These are phyloP conservation scores for Ogataea methanolica DNA, from an alignment of 805 yeast species.

Conservation along the genomic window DNA sequence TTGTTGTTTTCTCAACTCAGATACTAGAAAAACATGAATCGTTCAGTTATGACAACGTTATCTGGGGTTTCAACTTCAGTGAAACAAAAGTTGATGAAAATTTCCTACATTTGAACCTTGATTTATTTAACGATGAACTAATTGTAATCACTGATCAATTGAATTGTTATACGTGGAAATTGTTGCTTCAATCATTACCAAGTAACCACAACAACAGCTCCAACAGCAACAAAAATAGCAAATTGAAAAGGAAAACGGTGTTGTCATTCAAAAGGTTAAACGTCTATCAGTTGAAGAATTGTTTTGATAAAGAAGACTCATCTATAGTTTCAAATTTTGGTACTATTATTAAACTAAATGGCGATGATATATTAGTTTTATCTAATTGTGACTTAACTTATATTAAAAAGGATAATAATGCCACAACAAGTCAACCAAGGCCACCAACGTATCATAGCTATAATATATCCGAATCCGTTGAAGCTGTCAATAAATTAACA, in stretches of 20 bases:
- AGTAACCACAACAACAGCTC: neutral
- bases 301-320: slow-evolving; percentile 20
- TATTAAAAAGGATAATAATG: slow-evolving; percentile 15
- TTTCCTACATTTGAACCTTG: slow-evolving; percentile 27
- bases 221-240: neutral
- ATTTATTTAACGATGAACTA: slow-evolving; percentile 23
- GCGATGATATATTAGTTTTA: slow-evolving; percentile 27
- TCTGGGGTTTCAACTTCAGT: slow-evolving; percentile 32
- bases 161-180: slow-evolving; percentile 32
- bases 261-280: slow-evolving; percentile 19
- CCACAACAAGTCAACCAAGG: slow-evolving; percentile 8
- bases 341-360: slow-evolving; percentile 23
- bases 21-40: slow-evolving; percentile 19
- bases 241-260: neutral
- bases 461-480: slow-evolving; percentile 24
- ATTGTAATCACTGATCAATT: slow-evolving; percentile 28
- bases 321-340: slow-evolving; percentile 23
- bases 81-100: slow-evolving; percentile 24
- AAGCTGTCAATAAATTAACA: slow-evolving; percentile 27
- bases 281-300: slow-evolving; percentile 25
- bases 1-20: slow-evolving; percentile 24
- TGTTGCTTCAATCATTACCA: slow-evolving; percentile 7
- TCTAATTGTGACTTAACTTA: slow-evolving; percentile 26
- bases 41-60: slow-evolving; percentile 25
- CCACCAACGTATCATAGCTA: slow-evolving; percentile 20